A percentile compares a stretch with the other conserved stretches of the same genome.
phyloP scores from a whole-genome alignment of 108 stramenopile species.

The Nitzschia sp. region DNA sequence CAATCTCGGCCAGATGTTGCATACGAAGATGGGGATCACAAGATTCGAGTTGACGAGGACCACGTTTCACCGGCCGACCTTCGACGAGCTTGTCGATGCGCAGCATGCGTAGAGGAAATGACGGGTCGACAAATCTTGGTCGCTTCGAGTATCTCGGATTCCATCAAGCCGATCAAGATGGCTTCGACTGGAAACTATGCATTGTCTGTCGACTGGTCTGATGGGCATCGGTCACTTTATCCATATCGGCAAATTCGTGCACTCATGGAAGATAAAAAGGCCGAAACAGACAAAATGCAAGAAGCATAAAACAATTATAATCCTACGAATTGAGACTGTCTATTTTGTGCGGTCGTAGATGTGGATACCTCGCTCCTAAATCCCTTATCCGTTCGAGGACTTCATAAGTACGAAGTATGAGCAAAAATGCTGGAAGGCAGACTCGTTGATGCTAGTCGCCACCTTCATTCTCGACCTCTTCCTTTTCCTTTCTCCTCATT shows the following conservation, averaged over 20 bases:
- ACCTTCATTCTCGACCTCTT: too few relatives aligned
- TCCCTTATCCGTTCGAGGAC: too few relatives aligned
- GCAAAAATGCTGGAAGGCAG: not conserved
- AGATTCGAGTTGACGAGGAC: slow-evolving; percentile 41
- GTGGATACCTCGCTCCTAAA: too few relatives aligned
- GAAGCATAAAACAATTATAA: not conserved
- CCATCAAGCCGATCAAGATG: slow-evolving; percentile 63
- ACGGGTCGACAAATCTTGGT: slow-evolving; percentile 84
- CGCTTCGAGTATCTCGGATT: slow-evolving; percentile 57
- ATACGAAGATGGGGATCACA: slow-evolving; percentile 46
- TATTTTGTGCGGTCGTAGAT: too few relatives aligned
- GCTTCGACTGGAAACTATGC: slow-evolving; percentile 86
- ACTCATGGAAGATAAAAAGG: slow-evolving; percentile 19
- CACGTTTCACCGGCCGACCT: slow-evolving; percentile 60
- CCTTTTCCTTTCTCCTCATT: slow-evolving; percentile 30
- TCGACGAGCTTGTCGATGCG: slow-evolving; percentile 82
- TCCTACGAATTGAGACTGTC: too few relatives aligned
- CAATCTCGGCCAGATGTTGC: slow-evolving; percentile 43
- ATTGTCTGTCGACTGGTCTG: slow-evolving; percentile 87
- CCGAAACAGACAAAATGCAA: not conserved
- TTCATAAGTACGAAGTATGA: too few relatives aligned
- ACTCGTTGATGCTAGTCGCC: too few relatives aligned
- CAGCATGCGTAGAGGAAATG: slow-evolving; percentile 88
- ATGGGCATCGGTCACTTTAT: slow-evolving; percentile 87
- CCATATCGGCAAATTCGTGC: slow-evolving; percentile 72